phyloP scores from a whole-genome alignment of 768 basidiomycete genomes.

The Boletus coccyginus region DNA sequence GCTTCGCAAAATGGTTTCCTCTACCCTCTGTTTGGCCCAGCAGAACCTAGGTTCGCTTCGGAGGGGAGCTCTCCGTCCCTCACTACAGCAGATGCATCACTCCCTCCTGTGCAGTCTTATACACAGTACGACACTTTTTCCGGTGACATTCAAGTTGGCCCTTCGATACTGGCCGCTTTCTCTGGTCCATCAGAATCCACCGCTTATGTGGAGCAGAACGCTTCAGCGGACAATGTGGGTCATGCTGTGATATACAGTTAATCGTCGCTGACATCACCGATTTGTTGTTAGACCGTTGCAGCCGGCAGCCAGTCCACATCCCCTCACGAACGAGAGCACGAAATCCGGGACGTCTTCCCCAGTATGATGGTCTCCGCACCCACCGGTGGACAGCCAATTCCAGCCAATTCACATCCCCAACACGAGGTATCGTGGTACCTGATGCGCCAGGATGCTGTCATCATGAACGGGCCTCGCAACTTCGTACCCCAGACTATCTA shows the following conservation, averaged over 20 bases:
- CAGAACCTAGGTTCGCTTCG: no score
- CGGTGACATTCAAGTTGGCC: no score
- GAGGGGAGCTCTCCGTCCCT: neutral
- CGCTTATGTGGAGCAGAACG: neutral
- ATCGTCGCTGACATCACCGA: neutral
- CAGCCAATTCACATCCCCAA: neutral
- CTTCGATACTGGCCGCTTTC: neutral
- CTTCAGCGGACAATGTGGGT: neutral
- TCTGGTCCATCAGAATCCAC: neutral
- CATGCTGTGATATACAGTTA: neutral
- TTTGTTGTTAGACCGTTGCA: neutral
- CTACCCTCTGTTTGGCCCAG: neutral
- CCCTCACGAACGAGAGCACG: neutral
- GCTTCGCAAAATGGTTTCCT: neutral
- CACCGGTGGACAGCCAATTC: neutral
- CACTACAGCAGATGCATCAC: neutral
- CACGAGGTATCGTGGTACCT: slow-evolving; percentile 7
- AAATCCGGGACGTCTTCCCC: neutral
- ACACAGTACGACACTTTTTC: neutral
- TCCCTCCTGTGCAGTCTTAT: neutral
- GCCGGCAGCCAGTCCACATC: neutral
- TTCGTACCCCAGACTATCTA: slow-evolving; percentile 69
- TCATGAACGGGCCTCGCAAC: slow-evolving; percentile 34
- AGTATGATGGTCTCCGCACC: neutral
- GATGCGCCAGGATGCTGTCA: neutral